Conservation (phyloP, 176 grass and related monocot genomes). For the Phragmites australis region DNA sequence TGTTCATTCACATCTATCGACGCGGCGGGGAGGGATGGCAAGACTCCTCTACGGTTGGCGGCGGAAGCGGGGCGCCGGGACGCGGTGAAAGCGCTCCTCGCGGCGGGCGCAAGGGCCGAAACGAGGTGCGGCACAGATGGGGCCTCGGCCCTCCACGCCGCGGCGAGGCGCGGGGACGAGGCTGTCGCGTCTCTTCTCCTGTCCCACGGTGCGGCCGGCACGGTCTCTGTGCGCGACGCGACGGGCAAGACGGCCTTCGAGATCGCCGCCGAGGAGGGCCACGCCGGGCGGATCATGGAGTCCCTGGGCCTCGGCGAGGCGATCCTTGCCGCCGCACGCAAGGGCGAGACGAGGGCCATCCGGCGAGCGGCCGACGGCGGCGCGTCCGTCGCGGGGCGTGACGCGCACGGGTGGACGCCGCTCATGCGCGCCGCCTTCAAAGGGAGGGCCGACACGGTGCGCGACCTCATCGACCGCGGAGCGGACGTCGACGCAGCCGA, state of each 20-base stretch:
- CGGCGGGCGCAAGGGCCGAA: slow-evolving; percentile 55
- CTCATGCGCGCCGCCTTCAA: slow-evolving; percentile 76
- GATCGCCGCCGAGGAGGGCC: slow-evolving; percentile 49
- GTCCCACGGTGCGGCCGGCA: slow-evolving; percentile 40
- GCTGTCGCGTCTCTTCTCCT: slow-evolving; percentile 38
- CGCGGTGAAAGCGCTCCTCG: slow-evolving; percentile 42
- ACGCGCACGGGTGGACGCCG: slow-evolving; percentile 68
- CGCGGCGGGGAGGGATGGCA: slow-evolving; percentile 54
- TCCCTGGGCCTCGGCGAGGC: slow-evolving; percentile 54
- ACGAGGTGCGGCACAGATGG: slow-evolving; percentile 41
- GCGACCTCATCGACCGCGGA: slow-evolving; percentile 46
- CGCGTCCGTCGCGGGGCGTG: slow-evolving; percentile 47
- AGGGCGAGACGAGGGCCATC: slow-evolving; percentile 38
- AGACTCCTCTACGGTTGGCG: slow-evolving; percentile 52
- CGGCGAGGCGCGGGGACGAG: slow-evolving; percentile 56
- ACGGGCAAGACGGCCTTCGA: slow-evolving; percentile 60
- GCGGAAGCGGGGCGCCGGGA: slow-evolving; percentile 51
- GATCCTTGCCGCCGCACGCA: slow-evolving; percentile 45
- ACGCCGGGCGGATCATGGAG: slow-evolving; percentile 46
- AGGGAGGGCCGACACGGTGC: slow-evolving; percentile 41
- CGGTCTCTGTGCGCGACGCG: slow-evolving; percentile 47
- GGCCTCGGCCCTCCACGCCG: slow-evolving; percentile 53
- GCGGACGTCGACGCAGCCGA: slow-evolving; percentile 50
- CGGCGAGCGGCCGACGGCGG: slow-evolving; percentile 40
- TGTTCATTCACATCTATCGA: slow-evolving; percentile 37